Percentiles rank a stretch among this genome's conserved stretches.
phyloP scores from a whole-genome alignment of 352 stramenopile genomes.

The Pythium rishiriense region DNA sequence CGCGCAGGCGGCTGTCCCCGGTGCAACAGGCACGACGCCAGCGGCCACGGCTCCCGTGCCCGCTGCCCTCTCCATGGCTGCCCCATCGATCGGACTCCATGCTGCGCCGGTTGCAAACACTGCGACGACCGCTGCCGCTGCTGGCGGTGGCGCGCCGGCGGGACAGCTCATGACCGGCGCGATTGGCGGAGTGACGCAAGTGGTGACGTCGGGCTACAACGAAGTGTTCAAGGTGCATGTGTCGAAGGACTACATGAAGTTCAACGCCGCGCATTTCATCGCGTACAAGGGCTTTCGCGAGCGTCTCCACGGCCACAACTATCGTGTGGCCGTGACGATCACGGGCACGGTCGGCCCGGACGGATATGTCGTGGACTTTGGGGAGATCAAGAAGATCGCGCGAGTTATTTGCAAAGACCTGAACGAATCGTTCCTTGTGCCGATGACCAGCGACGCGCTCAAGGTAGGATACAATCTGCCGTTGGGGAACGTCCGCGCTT shows the following conservation, averaged over 20 bases:
- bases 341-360: conserved; percentile 86
- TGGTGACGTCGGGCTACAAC: conserved; percentile 43
- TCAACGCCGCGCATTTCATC: conserved; percentile 90
- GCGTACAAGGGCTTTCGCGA: conserved; percentile 95
- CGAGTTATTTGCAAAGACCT: conserved; percentile 95
- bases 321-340: conserved; percentile 92
- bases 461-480: conserved; percentile 38
- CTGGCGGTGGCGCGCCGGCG: conserved; percentile 7
- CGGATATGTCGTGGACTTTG: conserved; percentile 98
- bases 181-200: conserved; percentile 23
- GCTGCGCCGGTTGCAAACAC: conserved; percentile 7
- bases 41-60: conserved; percentile 19
- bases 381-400: conserved; percentile 96
- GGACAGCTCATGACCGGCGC: conserved; percentile 20
- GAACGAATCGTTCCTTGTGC: conserved; percentile 98
- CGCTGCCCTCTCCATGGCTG: conserved; percentile 16
- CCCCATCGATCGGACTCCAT: conserved; percentile 26
- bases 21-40: conserved; percentile 12
- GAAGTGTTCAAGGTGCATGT: conserved; percentile 89
- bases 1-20: conserved; percentile 19
- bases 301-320: conserved; percentile 98
- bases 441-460: conserved; percentile 93
- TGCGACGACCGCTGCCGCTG: conserved; percentile 2
- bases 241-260: conserved; percentile 92
- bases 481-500: no score